Conservation (phyloP, 345 rosid species). For the Reutealis trisperma region DNA sequence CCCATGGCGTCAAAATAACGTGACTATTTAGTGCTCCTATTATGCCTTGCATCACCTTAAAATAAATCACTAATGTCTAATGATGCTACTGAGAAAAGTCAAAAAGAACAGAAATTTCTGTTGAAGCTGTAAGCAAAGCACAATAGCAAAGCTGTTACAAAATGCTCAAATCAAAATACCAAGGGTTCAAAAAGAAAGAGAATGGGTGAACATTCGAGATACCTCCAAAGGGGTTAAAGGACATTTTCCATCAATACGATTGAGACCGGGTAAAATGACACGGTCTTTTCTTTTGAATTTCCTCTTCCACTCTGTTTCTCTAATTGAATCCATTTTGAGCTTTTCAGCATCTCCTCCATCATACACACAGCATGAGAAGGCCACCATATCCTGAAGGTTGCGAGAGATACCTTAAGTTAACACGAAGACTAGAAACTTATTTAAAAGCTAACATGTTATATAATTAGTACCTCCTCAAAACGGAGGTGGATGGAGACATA, state of each 20-base stretch:
- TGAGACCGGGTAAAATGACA: conserved; percentile 62
- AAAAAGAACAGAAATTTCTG: background rate
- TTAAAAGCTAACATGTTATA: conserved; percentile 1
- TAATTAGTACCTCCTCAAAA: conserved; percentile 75
- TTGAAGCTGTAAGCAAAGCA: background rate
- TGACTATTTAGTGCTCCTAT: background rate
- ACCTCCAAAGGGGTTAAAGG: conserved; percentile 98
- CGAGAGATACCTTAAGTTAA: conserved; percentile 9
- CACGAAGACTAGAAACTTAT: conserved; percentile 4
- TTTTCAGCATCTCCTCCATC: conserved; percentile 85
- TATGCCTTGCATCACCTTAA: background rate
- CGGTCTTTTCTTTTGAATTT: conserved; percentile 81
- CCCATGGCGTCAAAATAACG: background rate
- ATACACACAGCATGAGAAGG: conserved; percentile 90
- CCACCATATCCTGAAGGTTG: conserved; percentile 84
- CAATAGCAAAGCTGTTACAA: background rate
- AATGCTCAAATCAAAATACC: background rate
- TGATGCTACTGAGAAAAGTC: background rate
- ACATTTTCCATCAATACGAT: conserved; percentile 84
- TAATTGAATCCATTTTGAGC: conserved; percentile 58
- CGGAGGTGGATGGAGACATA: conserved; percentile 86
- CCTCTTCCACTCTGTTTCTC: conserved; percentile 78
- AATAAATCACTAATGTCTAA: background rate
- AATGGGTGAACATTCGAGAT: conserved; percentile 11
- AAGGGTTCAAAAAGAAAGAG: conserved; percentile 13